These are phyloP conservation scores for Arthrobotrys entomopaga DNA, from an alignment of 2,329 filamentous ascomycete species.

Conservation along the genomic window DNA sequence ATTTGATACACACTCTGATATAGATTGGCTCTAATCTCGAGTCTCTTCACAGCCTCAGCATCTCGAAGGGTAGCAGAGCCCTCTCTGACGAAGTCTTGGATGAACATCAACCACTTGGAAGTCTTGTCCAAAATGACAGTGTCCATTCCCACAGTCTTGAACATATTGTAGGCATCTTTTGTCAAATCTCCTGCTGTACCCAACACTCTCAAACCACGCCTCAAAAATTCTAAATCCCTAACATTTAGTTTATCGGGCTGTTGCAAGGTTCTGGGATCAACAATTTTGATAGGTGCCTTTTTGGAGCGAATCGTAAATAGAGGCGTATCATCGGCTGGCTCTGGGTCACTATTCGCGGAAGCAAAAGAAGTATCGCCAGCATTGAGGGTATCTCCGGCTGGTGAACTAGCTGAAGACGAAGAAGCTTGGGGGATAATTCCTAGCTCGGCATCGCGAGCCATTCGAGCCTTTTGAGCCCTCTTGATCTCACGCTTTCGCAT, in stretches of 20 bases:
- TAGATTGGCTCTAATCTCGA: conserved; percentile 14
- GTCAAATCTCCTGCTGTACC: conserved; percentile 33
- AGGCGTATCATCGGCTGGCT: conserved; percentile 31
- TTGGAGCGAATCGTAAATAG: conserved; percentile 51
- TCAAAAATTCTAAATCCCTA: conserved; percentile 54
- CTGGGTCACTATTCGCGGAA: conserved; percentile 51
- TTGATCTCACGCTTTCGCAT: conserved; percentile 38
- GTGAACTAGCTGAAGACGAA: conserved; percentile 12
- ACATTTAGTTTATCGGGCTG: conserved; percentile 45
- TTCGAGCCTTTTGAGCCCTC: not conserved
- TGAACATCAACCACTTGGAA: conserved; percentile 19
- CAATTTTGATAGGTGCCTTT: conserved; percentile 48
- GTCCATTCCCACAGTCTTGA: conserved; percentile 44
- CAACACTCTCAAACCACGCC: conserved; percentile 45
- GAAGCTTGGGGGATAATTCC: conserved; percentile 9
- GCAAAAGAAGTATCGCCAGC: conserved; percentile 41
- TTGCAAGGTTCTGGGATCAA: conserved; percentile 44
- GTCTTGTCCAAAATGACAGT: conserved; percentile 33
- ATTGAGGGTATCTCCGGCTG: conserved; percentile 1
- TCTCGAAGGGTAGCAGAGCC: conserved; percentile 7
- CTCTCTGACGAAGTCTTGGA: conserved; percentile 25
- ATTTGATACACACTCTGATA: conserved; percentile 36
- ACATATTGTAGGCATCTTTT: conserved; percentile 41
- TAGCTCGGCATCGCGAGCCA: conserved; percentile 17
- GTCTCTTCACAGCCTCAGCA: conserved; percentile 25